These are phyloP conservation scores for Glutinoglossum americanum DNA, from an alignment of 495 filamentous ascomycete genomes.

Conservation along the genomic window DNA sequence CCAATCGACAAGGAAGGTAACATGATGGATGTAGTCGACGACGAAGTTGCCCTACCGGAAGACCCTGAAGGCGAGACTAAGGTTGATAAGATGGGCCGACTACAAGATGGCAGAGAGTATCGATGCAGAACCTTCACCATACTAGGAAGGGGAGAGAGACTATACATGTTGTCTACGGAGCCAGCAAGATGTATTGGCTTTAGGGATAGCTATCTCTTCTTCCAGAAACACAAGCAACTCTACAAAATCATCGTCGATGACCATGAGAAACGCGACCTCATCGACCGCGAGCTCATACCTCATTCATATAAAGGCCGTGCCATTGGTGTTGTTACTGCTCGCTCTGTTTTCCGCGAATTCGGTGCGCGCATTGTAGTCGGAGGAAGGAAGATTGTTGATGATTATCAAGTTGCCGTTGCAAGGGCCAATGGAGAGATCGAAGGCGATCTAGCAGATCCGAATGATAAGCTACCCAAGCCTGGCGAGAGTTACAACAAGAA, in stretches of 20 bases:
- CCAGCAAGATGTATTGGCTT: conserved; percentile 93
- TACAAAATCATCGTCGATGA: conserved; percentile 93
- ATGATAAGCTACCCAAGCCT: conserved; percentile 46
- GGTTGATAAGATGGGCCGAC: conserved; percentile 67
- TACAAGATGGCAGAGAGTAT: conserved; percentile 70
- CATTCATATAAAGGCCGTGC: conserved; percentile 96
- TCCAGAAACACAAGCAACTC: conserved; percentile 84
- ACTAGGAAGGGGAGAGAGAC: conserved; percentile 52
- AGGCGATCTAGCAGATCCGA: conserved; percentile 75
- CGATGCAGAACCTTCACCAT: conserved; percentile 87
- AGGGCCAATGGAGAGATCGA: conserved; percentile 63
- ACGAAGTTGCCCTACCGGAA: conserved; percentile 74
- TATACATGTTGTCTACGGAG: conserved; percentile 97
- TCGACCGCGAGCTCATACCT: conserved; percentile 81
- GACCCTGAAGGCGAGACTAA: conserved; percentile 81
- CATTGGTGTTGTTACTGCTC: conserved; percentile 89
- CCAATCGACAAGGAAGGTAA: conserved; percentile 90
- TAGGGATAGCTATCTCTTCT: conserved; percentile 92
- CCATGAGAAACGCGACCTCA: conserved; percentile 79
- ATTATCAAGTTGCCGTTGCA: conserved; percentile 68
- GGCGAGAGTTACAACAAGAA: conserved; percentile 78
- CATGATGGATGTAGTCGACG: conserved; percentile 71
- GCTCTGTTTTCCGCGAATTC: conserved; percentile 93
- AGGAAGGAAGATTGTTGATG: conserved; percentile 64
- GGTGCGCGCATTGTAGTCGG: conserved; percentile 85